Base-by-base conservation (phyloP, 495 filamentous ascomycete genomes). In the Delitschia confertaspora region DNA sequence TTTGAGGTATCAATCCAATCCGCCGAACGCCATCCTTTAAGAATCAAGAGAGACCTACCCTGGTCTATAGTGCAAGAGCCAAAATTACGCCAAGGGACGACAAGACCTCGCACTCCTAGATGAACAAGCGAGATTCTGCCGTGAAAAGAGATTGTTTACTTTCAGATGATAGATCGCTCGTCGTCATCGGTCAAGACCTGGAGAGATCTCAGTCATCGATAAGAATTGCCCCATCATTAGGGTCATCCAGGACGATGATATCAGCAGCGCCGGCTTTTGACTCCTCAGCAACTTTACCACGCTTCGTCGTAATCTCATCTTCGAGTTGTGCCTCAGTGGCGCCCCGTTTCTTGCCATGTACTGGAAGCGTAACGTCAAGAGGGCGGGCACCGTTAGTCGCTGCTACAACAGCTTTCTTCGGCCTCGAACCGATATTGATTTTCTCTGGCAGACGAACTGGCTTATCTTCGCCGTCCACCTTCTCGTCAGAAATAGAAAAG, bases 181-280 rank as follows among this genome's bases (percentile, higher is more conserved):
- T n/a, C n/a, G n/a, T n/a, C n/a, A n/a, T n/a, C n/a, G n/a, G n/a
- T n/a, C n/a, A n/a, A n/a, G n/a, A n/a, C n/a, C n/a, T n/a, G n/a
- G n/a, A n/a, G n/a, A n/a, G n/a, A n/a, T n/a, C n/a, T n/a, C n/a
- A n/a, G n/a, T 87, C 82, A 18, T 85, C 78, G 55, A 93, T 88
- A 40, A 85, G 54, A 49, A 93, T 88, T 6, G 80, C 77, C 16
- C 82, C 82, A 25, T 72, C 74, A 1, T 65, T 68, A 6, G 63
- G 52, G 45, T 81, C 81, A 40, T 85, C 75, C 9, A 73, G 34
- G 14, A 76, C 54, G 14, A 76, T 66, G 23, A 69, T 52, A 19
- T 65, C 57, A 27, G 62, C 56, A 4, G 59, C 61, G 33, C 64
- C 36, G 4, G 62, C 51, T 14, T 46, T 42, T 4, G 46, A 14